These are phyloP conservation scores for Exophiala mesophila DNA, from an alignment of 2,329 filamentous ascomycete species.

Conservation along the genomic window DNA sequence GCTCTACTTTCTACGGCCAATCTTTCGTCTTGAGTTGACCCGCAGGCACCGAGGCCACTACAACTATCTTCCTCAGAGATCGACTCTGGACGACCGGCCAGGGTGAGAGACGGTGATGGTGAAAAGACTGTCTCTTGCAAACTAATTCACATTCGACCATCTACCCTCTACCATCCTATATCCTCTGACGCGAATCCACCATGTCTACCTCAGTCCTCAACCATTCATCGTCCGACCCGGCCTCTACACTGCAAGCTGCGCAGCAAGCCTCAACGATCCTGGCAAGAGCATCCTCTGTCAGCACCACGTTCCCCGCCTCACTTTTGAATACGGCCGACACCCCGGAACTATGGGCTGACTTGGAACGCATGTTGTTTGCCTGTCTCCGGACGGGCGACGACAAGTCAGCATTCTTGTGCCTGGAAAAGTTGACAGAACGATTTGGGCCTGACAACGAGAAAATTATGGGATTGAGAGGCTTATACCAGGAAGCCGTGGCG, in stretches of 20 bases:
- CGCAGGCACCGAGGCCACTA: no score
- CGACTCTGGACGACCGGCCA: no score
- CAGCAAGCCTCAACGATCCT: conserved; percentile 41
- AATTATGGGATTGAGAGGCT: conserved; percentile 73
- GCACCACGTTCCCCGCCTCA: conserved; percentile 48
- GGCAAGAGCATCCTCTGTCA: conserved; percentile 45
- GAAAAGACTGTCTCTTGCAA: no score
- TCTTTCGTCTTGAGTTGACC: no score
- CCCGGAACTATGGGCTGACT: conserved; percentile 73
- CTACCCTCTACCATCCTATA: no score
- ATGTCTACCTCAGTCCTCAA: conserved; percentile 13
- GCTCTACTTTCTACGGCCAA: not conserved
- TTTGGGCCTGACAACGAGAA: conserved; percentile 84
- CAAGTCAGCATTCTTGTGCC: conserved; percentile 65
- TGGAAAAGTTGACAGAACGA: conserved; percentile 69
- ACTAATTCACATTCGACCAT: no score
- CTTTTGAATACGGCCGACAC: conserved; percentile 57
- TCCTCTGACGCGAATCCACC: no score
- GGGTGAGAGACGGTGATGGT: no score
- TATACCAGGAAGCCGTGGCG: conserved; percentile 80
- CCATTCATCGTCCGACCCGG: conserved; percentile 36
- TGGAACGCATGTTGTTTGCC: conserved; percentile 81
- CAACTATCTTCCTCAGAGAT: no score
- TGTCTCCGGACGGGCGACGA: conserved; percentile 83
- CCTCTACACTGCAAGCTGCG: conserved; percentile 41